Conservation (phyloP, 371 early-diverging fungal genomes). For the Neoconidiobolus thromboides region DNA sequence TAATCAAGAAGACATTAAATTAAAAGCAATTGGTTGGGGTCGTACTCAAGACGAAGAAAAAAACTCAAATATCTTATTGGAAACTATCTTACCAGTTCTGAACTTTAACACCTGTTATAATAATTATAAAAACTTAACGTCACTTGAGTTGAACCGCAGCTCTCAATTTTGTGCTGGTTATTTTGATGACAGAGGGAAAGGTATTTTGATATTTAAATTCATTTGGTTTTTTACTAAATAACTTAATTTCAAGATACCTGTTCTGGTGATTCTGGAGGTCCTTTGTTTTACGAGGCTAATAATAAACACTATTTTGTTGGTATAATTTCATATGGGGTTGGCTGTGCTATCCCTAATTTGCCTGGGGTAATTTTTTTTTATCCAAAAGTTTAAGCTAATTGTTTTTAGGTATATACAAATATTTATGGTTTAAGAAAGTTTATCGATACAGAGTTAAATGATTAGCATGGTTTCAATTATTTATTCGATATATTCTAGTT, state of each 20-base stretch:
- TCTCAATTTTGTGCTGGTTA: constrained; percentile 3
- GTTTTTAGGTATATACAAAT: too few relatives aligned
- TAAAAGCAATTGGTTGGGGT: constrained; percentile 3
- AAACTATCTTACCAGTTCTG: not conserved
- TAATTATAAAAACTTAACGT: not conserved
- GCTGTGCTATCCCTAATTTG: not conserved
- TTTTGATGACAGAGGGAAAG: not conserved
- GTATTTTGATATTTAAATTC: not conserved
- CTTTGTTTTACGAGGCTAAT: not conserved
- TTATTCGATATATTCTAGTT: too few relatives aligned
- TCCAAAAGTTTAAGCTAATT: too few relatives aligned
- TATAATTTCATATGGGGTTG: not conserved
- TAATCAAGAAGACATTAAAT: not conserved
- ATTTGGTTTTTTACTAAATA: not conserved
- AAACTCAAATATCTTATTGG: not conserved
- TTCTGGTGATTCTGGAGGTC: constrained; percentile 1
- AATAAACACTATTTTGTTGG: not conserved
- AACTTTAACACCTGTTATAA: not conserved
- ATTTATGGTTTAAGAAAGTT: too few relatives aligned
- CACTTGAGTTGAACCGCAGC: not conserved
- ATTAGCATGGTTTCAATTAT: too few relatives aligned
- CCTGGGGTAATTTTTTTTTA: not conserved
- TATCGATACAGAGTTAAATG: too few relatives aligned
- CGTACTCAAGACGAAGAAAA: not conserved
- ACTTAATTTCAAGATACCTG: not conserved